phyloP scores from a whole-genome alignment of 1,284 basidiomycete genomes.

The Agaricales sp. region DNA sequence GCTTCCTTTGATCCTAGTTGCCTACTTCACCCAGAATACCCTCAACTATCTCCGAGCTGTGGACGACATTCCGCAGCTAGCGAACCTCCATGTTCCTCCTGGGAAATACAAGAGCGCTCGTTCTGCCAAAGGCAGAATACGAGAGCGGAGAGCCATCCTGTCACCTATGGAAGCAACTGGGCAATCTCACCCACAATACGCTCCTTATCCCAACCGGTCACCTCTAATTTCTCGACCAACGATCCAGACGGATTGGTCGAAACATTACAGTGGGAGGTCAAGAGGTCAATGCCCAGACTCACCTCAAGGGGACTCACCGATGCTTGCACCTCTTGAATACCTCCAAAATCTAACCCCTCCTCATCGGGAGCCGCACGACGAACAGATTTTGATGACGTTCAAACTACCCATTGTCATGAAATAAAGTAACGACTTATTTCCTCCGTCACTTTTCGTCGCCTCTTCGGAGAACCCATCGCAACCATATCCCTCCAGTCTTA shows the following conservation, averaged over 20 bases:
- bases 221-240: constrained; percentile 3
- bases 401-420: background rate
- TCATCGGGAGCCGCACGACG: constrained; percentile 38
- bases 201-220: constrained; percentile 7
- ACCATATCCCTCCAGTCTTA: no score
- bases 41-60: constrained; percentile 45
- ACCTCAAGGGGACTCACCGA: constrained; percentile 2
- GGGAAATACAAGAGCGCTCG: constrained; percentile 59
- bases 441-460: no score
- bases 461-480: no score
- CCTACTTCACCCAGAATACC: constrained; percentile 60
- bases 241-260: background rate
- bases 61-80: constrained; percentile 45
- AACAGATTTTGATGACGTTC: constrained; percentile 41
- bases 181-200: constrained; percentile 1
- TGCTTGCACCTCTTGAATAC: constrained; percentile 37
- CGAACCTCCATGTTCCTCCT: constrained; percentile 40
- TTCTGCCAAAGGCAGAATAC: constrained; percentile 32
- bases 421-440: background rate
- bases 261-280: constrained; percentile 2
- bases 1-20: constrained; percentile 31
- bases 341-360: constrained; percentile 38
- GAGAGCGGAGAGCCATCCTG: constrained; percentile 12
- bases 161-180: constrained; percentile 1
- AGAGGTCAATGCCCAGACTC: background rate